These are phyloP conservation scores for Brassica balearica DNA, from an alignment of 441 rosid genomes.

Conservation along the genomic window DNA sequence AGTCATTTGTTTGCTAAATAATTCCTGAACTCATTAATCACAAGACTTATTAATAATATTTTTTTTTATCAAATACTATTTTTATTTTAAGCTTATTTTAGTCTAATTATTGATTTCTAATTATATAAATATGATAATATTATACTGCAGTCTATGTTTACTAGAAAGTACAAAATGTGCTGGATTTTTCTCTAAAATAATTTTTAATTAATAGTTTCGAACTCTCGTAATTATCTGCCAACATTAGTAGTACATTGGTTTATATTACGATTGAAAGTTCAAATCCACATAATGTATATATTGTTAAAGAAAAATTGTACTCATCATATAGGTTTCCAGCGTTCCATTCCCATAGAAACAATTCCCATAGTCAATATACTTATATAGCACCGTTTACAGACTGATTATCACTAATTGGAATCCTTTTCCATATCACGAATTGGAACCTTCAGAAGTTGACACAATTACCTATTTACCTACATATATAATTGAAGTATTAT, in stretches of 20 bases:
- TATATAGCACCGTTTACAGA: too few relatives aligned
- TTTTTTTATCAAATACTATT: neutral
- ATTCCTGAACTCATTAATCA: neutral
- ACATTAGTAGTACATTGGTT: neutral
- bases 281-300: conserved; percentile 3
- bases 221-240: neutral
- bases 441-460: too few relatives aligned
- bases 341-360: neutral
- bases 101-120: neutral
- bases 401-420: too few relatives aligned
- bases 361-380: too few relatives aligned
- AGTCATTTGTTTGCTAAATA: neutral
- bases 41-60: neutral
- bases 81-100: neutral
- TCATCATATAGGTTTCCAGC: neutral
- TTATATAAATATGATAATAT: neutral
- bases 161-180: neutral
- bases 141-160: neutral
- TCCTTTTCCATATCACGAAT: too few relatives aligned
- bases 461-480: too few relatives aligned
- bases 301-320: neutral
- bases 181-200: neutral
- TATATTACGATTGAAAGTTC: neutral
- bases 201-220: neutral
- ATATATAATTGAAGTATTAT: too few relatives aligned